Evolutionary conservation across 441 rosid genomes (phyloP).

Genomic region (Populus hybrid): DNA sequence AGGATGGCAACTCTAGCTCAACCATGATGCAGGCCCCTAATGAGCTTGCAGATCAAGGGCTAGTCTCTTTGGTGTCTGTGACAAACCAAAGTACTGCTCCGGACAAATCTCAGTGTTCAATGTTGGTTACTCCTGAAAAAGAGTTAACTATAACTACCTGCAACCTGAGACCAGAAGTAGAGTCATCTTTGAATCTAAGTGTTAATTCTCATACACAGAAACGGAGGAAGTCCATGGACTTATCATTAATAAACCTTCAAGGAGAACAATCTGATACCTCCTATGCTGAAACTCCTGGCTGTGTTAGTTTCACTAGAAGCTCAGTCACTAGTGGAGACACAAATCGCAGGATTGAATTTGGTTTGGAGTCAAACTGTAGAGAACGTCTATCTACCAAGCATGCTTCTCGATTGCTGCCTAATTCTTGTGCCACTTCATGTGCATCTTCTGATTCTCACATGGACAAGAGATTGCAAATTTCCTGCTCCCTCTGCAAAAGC

Average conservation of each 20-base stretch:
- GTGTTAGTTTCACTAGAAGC: conserved; percentile 22
- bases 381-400: conserved; percentile 29
- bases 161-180: conserved; percentile 46
- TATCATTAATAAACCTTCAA: conserved; percentile 36
- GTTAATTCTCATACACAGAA: conserved; percentile 69
- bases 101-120: conserved; percentile 29
- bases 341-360: conserved; percentile 54
- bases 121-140: conserved; percentile 46
- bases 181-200: conserved; percentile 53
- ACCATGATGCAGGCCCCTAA: conserved; percentile 49
- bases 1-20: conserved; percentile 46
- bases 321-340: conserved; percentile 29
- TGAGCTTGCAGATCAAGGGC: conserved; percentile 41
- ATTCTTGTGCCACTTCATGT: conserved; percentile 12
- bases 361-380: conserved; percentile 25
- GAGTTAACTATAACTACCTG: conserved; percentile 28
- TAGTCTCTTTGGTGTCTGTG: conserved; percentile 37
- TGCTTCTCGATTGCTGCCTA: conserved; percentile 6
- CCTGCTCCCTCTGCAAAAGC: conserved; percentile 68
- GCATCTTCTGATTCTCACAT: conserved; percentile 29
- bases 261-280: conserved; percentile 34
- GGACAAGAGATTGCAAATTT: conserved; percentile 46
- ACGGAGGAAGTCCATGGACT: conserved; percentile 50
- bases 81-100: conserved; percentile 32
- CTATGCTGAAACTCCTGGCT: conserved; percentile 26